These are phyloP conservation scores for Boletus pseudo-olivaceus DNA, from an alignment of 768 basidiomycete genomes.

Conservation along the genomic window DNA sequence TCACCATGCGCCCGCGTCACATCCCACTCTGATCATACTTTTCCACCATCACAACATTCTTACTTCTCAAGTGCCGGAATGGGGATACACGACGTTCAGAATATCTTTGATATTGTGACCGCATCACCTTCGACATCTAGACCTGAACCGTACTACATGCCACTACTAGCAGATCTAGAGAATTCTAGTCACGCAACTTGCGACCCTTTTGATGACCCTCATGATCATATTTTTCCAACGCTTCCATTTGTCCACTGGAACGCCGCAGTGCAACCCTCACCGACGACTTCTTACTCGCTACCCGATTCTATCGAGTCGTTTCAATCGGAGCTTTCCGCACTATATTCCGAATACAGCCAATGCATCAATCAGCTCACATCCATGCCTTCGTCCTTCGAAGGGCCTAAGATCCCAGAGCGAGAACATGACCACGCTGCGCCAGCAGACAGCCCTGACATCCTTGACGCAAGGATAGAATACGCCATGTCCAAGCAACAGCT, in stretches of 20 bases:
- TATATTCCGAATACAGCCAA: slow-evolving; percentile 49
- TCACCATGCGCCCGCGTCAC: slow-evolving; percentile 6
- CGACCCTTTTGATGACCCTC: slow-evolving; percentile 15
- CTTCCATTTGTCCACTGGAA: slow-evolving; percentile 28
- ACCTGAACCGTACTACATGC: slow-evolving; percentile 12
- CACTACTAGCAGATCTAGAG: slow-evolving; percentile 9
- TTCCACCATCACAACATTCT: slow-evolving; percentile 4
- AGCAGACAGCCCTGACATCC: slow-evolving; percentile 20
- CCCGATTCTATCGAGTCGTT: slow-evolving; percentile 30
- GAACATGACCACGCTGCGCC: slow-evolving; percentile 3
- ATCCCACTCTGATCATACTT: neutral
- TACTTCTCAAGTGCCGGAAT: slow-evolving; percentile 10
- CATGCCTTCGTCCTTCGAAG: slow-evolving; percentile 32
- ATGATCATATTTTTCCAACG: slow-evolving; percentile 6
- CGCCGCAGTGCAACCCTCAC: slow-evolving; percentile 17
- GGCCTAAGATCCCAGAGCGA: slow-evolving; percentile 10
- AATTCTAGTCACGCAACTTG: neutral
- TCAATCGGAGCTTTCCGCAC: slow-evolving; percentile 36
- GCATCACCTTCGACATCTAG: slow-evolving; percentile 10
- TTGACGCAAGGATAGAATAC: slow-evolving; percentile 40
- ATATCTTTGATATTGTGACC: slow-evolving; percentile 5
- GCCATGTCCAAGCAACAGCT: slow-evolving; percentile 62
- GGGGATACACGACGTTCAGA: slow-evolving; percentile 13
- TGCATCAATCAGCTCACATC: slow-evolving; percentile 44
- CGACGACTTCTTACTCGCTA: neutral